These are phyloP conservation scores for Debaryomycetaceae sp. DNA, from an alignment of 1,139 yeast species.

Conservation along the genomic window DNA sequence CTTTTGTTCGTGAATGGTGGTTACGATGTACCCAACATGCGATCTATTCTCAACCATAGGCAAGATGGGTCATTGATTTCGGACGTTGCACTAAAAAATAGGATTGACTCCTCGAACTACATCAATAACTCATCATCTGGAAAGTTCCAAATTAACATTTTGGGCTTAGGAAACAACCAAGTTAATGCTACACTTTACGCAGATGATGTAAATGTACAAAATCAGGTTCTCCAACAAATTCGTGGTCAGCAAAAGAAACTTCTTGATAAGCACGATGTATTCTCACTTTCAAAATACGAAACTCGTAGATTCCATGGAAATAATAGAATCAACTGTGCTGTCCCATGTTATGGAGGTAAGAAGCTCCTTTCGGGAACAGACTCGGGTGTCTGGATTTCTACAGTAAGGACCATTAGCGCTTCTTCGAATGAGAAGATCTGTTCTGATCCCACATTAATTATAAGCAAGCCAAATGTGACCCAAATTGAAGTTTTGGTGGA, in stretches of 20 bases:
- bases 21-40: constrained; percentile 69
- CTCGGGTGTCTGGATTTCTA: constrained; percentile 81
- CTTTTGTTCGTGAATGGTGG: constrained; percentile 72
- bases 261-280: constrained; percentile 72
- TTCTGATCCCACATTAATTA: constrained; percentile 73
- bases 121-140: constrained; percentile 30
- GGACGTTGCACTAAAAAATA: constrained; percentile 33
- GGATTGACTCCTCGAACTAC: constrained; percentile 24
- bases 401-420: constrained; percentile 47
- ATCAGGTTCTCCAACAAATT: constrained; percentile 76
- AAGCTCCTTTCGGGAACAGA: constrained; percentile 89
- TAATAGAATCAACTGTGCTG: constrained; percentile 81
- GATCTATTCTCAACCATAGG: constrained; percentile 41
- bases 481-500: constrained; percentile 93
- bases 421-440: constrained; percentile 50
- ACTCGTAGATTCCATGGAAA: constrained; percentile 72
- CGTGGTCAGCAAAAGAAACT: constrained; percentile 74
- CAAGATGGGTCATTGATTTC: constrained; percentile 38
- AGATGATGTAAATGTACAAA: constrained; percentile 61
- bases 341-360: constrained; percentile 93
- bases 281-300: constrained; percentile 70
- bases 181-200: constrained; percentile 46
- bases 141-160: constrained; percentile 48
- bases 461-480: constrained; percentile 73
- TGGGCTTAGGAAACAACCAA: constrained; percentile 44